Percentiles rank a stretch among this genome's conserved stretches.
Conservation (phyloP, 768 basidiomycete genomes). For the Leccinellum rugosiceps region DNA sequence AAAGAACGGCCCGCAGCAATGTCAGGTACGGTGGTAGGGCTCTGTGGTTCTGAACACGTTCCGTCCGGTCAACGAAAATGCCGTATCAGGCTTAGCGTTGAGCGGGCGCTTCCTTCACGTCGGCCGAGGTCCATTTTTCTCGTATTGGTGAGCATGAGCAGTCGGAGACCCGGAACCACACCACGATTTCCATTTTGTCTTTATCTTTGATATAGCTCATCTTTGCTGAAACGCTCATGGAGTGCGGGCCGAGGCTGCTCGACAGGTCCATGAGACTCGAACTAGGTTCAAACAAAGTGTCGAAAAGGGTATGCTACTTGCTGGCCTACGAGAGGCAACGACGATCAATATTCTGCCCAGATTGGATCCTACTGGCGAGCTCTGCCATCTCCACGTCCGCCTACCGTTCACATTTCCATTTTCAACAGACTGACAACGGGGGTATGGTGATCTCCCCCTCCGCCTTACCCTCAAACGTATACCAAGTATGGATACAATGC, state of each 20-base stretch:
- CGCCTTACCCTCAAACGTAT: not conserved
- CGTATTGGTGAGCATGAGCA: not conserved
- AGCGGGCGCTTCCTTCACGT: not conserved
- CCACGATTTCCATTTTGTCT: not conserved
- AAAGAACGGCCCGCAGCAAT: not conserved
- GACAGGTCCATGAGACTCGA: not conserved
- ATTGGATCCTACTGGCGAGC: not conserved
- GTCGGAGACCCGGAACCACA: not conserved
- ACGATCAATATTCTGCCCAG: not conserved
- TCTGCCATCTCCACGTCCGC: not conserved
- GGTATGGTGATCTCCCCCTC: not conserved
- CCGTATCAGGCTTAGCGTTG: not conserved
- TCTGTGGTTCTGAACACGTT: not conserved
- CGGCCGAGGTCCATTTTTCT: not conserved
- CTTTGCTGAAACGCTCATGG: not conserved
- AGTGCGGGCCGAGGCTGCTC: not conserved
- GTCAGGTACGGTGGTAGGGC: not conserved
- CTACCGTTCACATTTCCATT: not conserved
- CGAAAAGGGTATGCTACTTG: not conserved
- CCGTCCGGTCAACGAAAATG: not conserved
- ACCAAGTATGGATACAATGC: not conserved
- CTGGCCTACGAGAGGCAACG: not conserved
- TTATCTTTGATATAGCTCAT: not conserved
- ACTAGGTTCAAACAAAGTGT: not conserved
- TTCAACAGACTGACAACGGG: not conserved